Conservation (phyloP, 2,329 filamentous ascomycete genomes). For the Ascochyta lentis region DNA sequence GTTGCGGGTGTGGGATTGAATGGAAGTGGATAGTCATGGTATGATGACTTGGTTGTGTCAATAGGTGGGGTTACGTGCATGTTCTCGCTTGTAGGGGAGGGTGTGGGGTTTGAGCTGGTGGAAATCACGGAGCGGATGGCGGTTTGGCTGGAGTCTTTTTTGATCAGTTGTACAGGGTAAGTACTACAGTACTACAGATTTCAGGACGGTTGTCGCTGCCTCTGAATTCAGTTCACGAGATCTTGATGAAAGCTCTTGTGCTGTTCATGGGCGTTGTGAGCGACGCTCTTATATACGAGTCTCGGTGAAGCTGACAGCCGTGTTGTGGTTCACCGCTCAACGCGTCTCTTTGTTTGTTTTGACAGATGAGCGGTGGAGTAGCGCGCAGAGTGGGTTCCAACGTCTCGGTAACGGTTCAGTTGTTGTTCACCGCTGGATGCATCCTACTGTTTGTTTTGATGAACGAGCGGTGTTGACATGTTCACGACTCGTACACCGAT, state of each 20-base stretch:
- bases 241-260: not conserved
- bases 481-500: slow-evolving; percentile 16
- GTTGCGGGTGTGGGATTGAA: no score
- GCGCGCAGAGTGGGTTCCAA: slow-evolving; percentile 10
- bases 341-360: slow-evolving; percentile 15
- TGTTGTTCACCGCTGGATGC: slow-evolving; percentile 19
- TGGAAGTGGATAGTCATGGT: no score
- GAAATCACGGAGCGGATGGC: no score
- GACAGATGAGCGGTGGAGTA: slow-evolving; percentile 19
- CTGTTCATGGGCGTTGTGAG: not conserved
- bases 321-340: slow-evolving; percentile 17
- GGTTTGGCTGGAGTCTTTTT: no score
- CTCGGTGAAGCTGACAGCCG: slow-evolving; percentile 1
- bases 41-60: no score
- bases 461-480: slow-evolving; percentile 20
- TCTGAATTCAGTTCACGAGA: not conserved
- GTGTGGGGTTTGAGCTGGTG: no score
- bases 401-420: slow-evolving; percentile 19
- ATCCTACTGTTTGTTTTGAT: slow-evolving; percentile 17
- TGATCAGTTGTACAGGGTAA: no score
- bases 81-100: no score
- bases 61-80: no score
- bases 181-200: no score
- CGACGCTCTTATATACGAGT: slow-evolving; percentile 10
- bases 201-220: no score